Percentiles rank a stretch among this genome's conserved stretches.
phyloP scores from a whole-genome alignment of 2,329 filamentous ascomycete species.

The Cladosporium austrohemisphaericum region DNA sequence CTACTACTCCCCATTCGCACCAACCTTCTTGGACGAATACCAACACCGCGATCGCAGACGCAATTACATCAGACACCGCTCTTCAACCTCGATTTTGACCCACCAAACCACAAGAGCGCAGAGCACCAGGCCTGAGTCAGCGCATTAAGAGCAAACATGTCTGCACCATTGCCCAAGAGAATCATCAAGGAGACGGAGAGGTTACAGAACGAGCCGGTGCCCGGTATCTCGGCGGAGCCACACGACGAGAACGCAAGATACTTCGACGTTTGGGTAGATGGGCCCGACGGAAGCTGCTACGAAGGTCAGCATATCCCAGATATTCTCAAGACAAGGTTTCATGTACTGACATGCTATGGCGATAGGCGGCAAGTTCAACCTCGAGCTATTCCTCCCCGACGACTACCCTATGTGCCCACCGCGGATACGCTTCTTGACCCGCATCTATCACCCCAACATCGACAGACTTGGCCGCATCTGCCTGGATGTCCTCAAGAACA shows the following conservation, averaged over 20 bases:
- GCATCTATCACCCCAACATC: slow-evolving; percentile 99
- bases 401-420: slow-evolving; percentile 99
- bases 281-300: slow-evolving; percentile 87
- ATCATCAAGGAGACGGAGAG: slow-evolving; percentile 99
- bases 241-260: slow-evolving; percentile 97
- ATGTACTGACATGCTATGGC: slow-evolving; percentile 4
- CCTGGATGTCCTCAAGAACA: slow-evolving; percentile 95
- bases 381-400: slow-evolving; percentile 95
- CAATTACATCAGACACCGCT: too few relatives aligned
- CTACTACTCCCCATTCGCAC: too few relatives aligned
- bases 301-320: slow-evolving; percentile 60
- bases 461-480: slow-evolving; percentile 97
- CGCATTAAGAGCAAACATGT: slow-evolving; percentile 44
- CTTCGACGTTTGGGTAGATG: slow-evolving; percentile 96
- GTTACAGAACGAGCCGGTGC: slow-evolving; percentile 92
- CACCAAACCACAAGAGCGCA: not conserved
- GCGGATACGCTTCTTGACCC: slow-evolving; percentile 96
- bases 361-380: slow-evolving; percentile 80
- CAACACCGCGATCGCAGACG: too few relatives aligned
- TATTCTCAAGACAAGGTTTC: slow-evolving; percentile 13
- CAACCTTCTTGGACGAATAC: too few relatives aligned
- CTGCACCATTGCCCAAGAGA: slow-evolving; percentile 73
- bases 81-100: too few relatives aligned
- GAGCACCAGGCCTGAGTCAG: slow-evolving; percentile 8
- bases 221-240: slow-evolving; percentile 90